Evolutionary conservation across 2,329 filamentous ascomycete genomes (phyloP).

Genomic region (Cryphonectria carpinicola): DNA sequence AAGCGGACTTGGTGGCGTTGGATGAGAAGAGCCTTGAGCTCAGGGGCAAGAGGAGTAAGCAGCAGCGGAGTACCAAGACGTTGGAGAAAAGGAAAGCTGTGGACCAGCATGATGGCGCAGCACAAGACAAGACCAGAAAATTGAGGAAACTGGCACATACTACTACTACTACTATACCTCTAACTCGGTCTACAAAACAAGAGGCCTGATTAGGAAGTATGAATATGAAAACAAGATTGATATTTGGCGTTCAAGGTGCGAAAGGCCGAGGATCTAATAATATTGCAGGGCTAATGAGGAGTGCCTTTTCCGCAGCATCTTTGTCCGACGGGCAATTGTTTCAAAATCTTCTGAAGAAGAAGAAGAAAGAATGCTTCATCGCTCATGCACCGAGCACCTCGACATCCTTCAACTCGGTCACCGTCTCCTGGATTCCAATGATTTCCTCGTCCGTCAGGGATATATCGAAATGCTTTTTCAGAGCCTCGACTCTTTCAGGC

Average conservation of each 20-base stretch:
- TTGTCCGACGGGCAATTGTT: no score
- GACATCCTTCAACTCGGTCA: slow-evolving; percentile 46
- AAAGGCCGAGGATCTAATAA: no score
- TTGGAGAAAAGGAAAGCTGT: slow-evolving; percentile 5
- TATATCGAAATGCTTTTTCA: slow-evolving; percentile 58
- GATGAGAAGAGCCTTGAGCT: slow-evolving; percentile 18
- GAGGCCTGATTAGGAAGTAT: background rate
- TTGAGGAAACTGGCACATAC: background rate
- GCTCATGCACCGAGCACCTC: slow-evolving; percentile 19
- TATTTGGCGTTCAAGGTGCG: no score
- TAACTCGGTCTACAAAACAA: background rate
- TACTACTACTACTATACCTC: background rate
- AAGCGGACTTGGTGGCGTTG: slow-evolving; percentile 12
- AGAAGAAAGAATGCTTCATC: background rate
- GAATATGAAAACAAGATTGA: background rate
- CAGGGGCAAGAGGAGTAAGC: slow-evolving; percentile 19
- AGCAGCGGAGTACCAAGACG: background rate
- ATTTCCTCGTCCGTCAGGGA: slow-evolving; percentile 54
- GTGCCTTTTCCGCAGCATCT: no score
- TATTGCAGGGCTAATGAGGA: no score
- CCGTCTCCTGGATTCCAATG: slow-evolving; percentile 52
- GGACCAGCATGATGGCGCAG: background rate
- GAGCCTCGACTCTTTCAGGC: slow-evolving; percentile 53
- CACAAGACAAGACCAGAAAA: background rate
- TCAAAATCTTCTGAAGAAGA: no score